phyloP scores from a whole-genome alignment of 768 basidiomycete species.

The Lactarius pseudohatsudake region DNA sequence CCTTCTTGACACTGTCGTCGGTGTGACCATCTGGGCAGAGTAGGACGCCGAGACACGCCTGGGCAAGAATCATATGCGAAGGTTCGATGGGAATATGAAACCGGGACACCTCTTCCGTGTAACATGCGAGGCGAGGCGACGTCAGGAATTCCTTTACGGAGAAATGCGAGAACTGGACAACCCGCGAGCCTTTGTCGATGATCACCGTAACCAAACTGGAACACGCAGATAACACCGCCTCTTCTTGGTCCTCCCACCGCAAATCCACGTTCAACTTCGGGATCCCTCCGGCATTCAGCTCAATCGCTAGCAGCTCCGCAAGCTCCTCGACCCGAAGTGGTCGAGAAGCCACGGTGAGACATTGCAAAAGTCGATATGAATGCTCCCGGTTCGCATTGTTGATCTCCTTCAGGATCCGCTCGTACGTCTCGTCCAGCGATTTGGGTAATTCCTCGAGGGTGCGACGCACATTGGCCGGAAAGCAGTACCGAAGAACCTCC shows the following conservation, averaged over 20 bases:
- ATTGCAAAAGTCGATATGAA: neutral
- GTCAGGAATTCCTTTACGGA: neutral
- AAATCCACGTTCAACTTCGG: neutral
- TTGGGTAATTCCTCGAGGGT: neutral
- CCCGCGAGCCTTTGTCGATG: neutral
- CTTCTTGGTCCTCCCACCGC: neutral
- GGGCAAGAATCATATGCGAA: slow-evolving; percentile 1
- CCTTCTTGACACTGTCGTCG: neutral
- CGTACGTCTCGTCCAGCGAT: slow-evolving; percentile 7
- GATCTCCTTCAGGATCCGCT: slow-evolving; percentile 4
- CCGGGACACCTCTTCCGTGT: neutral
- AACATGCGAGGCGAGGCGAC: neutral
- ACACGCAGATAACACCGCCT: neutral
- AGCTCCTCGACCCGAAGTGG: neutral
- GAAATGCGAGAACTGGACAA: neutral
- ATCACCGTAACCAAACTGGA: neutral
- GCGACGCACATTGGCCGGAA: neutral
- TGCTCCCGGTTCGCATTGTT: neutral
- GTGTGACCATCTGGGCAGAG: neutral
- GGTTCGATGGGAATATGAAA: neutral
- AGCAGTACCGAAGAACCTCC: slow-evolving; percentile 1
- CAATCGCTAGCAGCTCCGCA: neutral
- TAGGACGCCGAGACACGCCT: neutral
- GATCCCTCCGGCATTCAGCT: neutral
- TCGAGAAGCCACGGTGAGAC: neutral